Evolutionary conservation across 192 early-diverging fungal species (phyloP), one percentile per base, ranked within the genome.

Genomic region (Coemansia sp.): DNA sequence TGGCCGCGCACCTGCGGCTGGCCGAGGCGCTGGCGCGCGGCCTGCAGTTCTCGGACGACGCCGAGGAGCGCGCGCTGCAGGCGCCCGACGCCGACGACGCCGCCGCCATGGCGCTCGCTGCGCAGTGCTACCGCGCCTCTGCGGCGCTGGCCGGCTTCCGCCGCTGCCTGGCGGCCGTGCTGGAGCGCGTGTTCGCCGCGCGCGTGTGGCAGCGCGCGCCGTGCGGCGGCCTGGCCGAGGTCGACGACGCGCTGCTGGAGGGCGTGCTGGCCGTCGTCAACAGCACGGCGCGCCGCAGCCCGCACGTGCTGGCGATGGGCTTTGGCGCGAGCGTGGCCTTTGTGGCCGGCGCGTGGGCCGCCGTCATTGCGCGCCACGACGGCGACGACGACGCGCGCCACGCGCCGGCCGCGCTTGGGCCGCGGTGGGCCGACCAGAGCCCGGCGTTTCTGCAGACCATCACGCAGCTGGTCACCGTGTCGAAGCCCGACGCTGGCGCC

Each of bases 391-490:
- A 42, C 36, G 51, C 20, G 20, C 39, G 46, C 29, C n/a, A n/a
- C n/a, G n/a, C n/a, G n/a, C 38, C 19, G 7, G 14, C 35, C 19
- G 59, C 39, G 11, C 40, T 70, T 32, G 62, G 67, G 20, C 17
- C 36, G 3, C 73, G 79, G 24, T 82, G 79, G 79, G 46, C 70
- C 4, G 79, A 82, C 60, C 79, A 70, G 40, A 73, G 79, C 57
- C 79, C 79, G 12, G 39, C 64, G 35, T 65, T 82, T 61, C 62
- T 82, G 36, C 70, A 66, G 60, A 60, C 63, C 66, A 59, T 82
- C 6, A 54, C 70, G 11, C 79, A 82, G 64, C 73, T 82, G 40
- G 68, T 71, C 2, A 49, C 66, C 0, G 73, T 82, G 11, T 31
- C 38, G 1, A 35, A 54, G 46, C 59, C 77, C 3, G 20, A 24